Evolutionary conservation across 345 rosid species (phyloP).

Genomic region (Melaleuca alternifolia): DNA sequence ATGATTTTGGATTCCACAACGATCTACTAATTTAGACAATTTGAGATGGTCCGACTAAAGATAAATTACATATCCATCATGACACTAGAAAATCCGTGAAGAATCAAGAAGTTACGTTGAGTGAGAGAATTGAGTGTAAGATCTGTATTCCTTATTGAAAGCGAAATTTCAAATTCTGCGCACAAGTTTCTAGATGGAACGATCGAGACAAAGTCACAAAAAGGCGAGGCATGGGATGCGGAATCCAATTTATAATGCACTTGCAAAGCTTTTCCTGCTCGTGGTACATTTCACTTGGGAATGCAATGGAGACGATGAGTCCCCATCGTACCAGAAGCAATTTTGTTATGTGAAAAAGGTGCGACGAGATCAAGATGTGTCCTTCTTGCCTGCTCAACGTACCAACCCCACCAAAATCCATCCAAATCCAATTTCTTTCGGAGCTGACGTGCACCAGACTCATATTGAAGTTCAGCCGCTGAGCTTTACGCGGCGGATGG

Average conservation of each 20-base stretch:
- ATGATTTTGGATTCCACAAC: not conserved
- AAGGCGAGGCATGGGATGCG: not conserved
- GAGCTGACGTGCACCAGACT: not conserved
- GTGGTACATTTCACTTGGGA: not conserved
- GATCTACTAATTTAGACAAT: not conserved
- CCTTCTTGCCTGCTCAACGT: not conserved
- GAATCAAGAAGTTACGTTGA: not conserved
- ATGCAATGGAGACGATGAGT: not conserved
- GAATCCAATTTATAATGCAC: not conserved
- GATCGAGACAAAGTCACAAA: not conserved
- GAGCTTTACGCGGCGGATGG: not conserved
- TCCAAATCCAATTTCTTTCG: not conserved
- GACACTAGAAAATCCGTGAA: not conserved
- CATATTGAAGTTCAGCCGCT: not conserved
- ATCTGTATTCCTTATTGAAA: not conserved
- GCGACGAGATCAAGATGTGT: not conserved
- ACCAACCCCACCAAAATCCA: not conserved
- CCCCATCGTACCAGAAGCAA: not conserved
- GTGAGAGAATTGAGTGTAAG: not conserved
- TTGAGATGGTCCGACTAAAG: not conserved
- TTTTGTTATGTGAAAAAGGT: not conserved
- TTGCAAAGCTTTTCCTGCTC: not conserved
- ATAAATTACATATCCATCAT: not conserved
- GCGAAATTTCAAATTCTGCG: not conserved
- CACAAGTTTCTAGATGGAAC: too few species aligned